Evolutionary conservation across 768 basidiomycete species (phyloP).

Genomic region (Lactifluus rugatus): DNA sequence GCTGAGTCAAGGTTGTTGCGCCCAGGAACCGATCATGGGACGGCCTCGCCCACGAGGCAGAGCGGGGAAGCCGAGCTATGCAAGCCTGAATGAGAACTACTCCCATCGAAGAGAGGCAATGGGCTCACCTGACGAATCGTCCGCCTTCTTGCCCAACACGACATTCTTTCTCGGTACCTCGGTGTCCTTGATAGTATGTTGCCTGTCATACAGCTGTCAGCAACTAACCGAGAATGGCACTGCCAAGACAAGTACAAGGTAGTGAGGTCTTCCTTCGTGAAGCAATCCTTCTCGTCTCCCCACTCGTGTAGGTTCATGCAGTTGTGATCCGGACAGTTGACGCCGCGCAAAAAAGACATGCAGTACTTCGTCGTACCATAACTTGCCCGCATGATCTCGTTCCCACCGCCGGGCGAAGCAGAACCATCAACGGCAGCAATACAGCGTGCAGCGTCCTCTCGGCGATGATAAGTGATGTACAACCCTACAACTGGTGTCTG

Average conservation of each 20-base stretch:
- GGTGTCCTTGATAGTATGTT: slow-evolving; percentile 88
- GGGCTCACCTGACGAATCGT: slow-evolving; percentile 29
- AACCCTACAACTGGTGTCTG: slow-evolving; percentile 77
- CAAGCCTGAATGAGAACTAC: slow-evolving; percentile 11
- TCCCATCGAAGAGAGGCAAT: not conserved
- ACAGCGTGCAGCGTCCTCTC: slow-evolving; percentile 90
- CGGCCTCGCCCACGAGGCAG: slow-evolving; percentile 37
- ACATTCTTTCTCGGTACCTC: slow-evolving; percentile 52
- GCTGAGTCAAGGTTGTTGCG: slow-evolving; percentile 25
- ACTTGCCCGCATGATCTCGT: slow-evolving; percentile 85
- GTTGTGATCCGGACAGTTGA: slow-evolving; percentile 72
- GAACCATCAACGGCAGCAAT: slow-evolving; percentile 91
- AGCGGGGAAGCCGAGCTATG: slow-evolving; percentile 48
- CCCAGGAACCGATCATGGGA: slow-evolving; percentile 16
- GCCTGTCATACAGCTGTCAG: slow-evolving; percentile 36
- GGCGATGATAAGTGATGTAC: slow-evolving; percentile 90
- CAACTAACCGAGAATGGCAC: not conserved
- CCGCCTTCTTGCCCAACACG: slow-evolving; percentile 44
- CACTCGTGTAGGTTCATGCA: slow-evolving; percentile 97
- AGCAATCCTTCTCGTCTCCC: slow-evolving; percentile 97
- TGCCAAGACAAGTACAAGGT: slow-evolving; percentile 54
- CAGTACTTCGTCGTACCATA: slow-evolving; percentile 98
- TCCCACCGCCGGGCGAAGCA: slow-evolving; percentile 79
- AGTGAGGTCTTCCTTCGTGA: slow-evolving; percentile 92
- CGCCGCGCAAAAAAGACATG: slow-evolving; percentile 85